Evolutionary conservation across 371 early-diverging fungal genomes (phyloP), one percentile per base, ranked within the genome.

Genomic region (Parasitella parasitica): DNA sequence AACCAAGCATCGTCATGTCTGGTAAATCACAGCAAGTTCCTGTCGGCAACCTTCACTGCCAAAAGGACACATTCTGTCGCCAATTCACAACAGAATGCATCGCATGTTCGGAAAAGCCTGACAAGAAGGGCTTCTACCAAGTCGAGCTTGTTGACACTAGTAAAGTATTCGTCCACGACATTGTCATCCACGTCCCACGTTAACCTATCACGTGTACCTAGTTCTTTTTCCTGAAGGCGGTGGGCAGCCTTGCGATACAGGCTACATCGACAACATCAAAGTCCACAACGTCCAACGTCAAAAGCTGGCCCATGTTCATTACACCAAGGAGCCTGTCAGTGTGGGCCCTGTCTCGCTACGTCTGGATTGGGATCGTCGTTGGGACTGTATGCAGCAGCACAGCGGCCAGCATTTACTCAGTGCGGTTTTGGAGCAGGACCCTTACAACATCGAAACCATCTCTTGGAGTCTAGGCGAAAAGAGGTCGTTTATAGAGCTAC

Each of bases 341-440:
- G 76, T 73, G 0, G 86, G 86, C 0, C 51, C 61, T 22, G 92
- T 90, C 3, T 53, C 61, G 3, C 72, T 89, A 6, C 75, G 65
- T 28, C 61, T 92, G 3, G 90, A 91, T 59, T 91, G 89, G 89
- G 70, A 66, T 20, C 78, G 91, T 32, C 80, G 93, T n/a, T 85
- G 81, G 71, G 92, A 92, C 56, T 86, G 87, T 60, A 86, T 90
- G 79, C 92, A 91, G 67, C 93, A 92, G 62, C 93, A 92, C 66
- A 85, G 82, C 59, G 91, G 91, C 1, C 93, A 92, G 57, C 93
- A 92, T 65, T 72, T 92, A 34, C 67, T 92, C 1, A 85, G 86
- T 56, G 92, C 91, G 3, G 68, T 90, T 13, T 76, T 91, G n/a
- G 89, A 87, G 59, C 75, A 77, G 51, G 71, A 63, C 12, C 84